Evolutionary conservation across 2,329 filamentous ascomycete species (phyloP).

Genomic region (Colletotrichum phormii): DNA sequence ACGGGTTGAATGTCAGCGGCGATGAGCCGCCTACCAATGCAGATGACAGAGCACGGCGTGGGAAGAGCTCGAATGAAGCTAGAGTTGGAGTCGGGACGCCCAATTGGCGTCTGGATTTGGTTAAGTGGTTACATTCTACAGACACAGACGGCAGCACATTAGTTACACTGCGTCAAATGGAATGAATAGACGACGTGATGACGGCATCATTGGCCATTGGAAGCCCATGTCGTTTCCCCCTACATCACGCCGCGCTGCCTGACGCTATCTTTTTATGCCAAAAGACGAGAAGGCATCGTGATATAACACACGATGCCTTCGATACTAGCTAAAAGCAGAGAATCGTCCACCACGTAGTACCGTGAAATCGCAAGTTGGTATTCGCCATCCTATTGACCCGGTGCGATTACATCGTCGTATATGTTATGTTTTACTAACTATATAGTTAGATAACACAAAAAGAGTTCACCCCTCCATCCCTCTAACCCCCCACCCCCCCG

Average conservation of each 20-base stretch:
- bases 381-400: no score
- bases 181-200: not conserved
- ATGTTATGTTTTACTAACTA: no score
- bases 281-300: not conserved
- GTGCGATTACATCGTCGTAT: no score
- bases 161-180: not conserved
- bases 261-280: not conserved
- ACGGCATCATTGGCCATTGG: not conserved
- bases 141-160: not conserved
- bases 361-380: no score
- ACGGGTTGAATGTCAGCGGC: not conserved
- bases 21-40: not conserved
- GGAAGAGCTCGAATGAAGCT: not conserved
- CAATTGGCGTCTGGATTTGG: not conserved
- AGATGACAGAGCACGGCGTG: not conserved
- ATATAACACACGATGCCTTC: not conserved
- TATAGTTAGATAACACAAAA: no score
- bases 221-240: not conserved
- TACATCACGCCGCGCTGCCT: not conserved
- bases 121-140: not conserved
- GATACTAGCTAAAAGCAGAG: not conserved
- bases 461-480: no score
- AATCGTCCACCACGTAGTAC: no score
- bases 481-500: no score
- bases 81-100: not conserved